phyloP scores from a whole-genome alignment of 371 early-diverging fungal genomes.

The Mucor mucedo region DNA sequence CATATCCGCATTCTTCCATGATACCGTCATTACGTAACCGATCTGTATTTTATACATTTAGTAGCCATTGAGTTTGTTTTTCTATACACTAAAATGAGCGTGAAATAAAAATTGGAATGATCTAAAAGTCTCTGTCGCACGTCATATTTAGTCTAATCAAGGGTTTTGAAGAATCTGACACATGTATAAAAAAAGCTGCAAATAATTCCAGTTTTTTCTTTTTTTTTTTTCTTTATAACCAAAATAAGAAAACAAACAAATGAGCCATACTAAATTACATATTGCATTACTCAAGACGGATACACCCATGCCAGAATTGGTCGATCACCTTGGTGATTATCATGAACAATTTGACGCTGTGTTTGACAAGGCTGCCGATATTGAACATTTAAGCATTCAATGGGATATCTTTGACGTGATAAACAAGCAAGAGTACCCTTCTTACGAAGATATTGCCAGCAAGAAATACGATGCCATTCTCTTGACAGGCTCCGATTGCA shows the following conservation, averaged over 20 bases:
- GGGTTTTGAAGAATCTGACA: no score
- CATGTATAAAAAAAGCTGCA: not conserved
- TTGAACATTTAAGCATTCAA: conserved; percentile 18
- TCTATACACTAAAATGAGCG: no score
- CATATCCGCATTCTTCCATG: no score
- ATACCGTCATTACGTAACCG: no score
- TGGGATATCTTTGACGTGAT: conserved; percentile 52
- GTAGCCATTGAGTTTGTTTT: no score
- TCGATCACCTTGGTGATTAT: conserved; percentile 59
- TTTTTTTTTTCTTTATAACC: not conserved
- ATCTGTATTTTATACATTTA: no score
- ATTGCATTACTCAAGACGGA: conserved; percentile 62
- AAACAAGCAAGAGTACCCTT: conserved; percentile 44
- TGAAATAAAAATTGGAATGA: no score
- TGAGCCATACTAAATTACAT: conserved; percentile 5
- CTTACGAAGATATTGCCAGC: conserved; percentile 26
- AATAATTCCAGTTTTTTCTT: not conserved
- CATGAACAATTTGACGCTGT: conserved; percentile 39
- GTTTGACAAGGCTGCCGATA: conserved; percentile 37
- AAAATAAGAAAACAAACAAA: not conserved
- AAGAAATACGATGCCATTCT: conserved; percentile 31
- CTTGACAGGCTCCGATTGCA: conserved; percentile 28
- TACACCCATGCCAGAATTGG: conserved; percentile 53
- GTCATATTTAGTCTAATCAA: no score
- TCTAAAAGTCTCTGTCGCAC: no score